Evolutionary conservation across 75 land plant genomes (phyloP), one percentile per base, ranked within the genome.

Genomic region (Cupressus sempervirens): DNA sequence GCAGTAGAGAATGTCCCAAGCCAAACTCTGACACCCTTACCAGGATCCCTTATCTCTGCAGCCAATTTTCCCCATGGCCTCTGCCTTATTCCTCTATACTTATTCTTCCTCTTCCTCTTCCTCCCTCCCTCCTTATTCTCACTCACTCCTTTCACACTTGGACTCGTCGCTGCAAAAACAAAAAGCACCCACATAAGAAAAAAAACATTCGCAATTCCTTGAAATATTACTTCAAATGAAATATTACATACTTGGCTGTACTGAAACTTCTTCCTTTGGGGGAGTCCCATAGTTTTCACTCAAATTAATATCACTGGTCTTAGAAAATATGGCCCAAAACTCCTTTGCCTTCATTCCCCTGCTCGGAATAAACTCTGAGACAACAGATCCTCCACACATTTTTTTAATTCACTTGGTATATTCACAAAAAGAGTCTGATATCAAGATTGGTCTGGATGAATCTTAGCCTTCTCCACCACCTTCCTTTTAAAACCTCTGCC

Each of bases 61-160:
- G 52, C 81, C 81, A 50, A 79, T 11, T 79, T 79, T 3, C 48
- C 81, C 81, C 81, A 26, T 43, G 81, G 81, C n/a, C 81, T 43
- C 30, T 45, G 81, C 11, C 48, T 45, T 38, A 79, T 79, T 26
- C 81, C 81, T 79, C 52, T 79, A 32, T 79, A 79, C 14, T 45
- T 26, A 79, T 26, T 79, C 81, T 26, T 79, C 50, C 81, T n/a
- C n/a, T n/a, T n/a, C n/a, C n/a, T 79, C 12, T 79, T 79, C 45
- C 43, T 38, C n/a, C 79, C 79, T 1, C 67, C 67, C 67, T 23
- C 53, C 53, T 13, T 13, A 12, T 13, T 50, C 53, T 50, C 53
- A 50, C 53, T 1, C 2, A 12, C 67, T 20, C 5, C 62, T 20
- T 56, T 56, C 67, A 23, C 26, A 62, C 67, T 2, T 0, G n/a